Evolutionary conservation across 306 rosid genomes (phyloP), one percentile per base, ranked within the genome.

Genomic region (Cicer arietinum): DNA sequence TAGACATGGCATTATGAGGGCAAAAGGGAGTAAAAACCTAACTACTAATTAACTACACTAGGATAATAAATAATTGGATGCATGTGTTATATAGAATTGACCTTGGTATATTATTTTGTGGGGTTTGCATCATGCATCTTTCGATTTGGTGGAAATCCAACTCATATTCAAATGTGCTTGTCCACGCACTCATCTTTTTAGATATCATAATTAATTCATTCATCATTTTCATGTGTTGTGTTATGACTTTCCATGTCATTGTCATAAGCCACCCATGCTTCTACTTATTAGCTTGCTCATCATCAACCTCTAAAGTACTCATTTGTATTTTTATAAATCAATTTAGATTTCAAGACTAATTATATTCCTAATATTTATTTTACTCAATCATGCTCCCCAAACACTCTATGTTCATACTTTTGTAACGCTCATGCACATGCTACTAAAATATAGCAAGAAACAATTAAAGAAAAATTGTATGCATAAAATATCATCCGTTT

Each of bases 81-180:
- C 37, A 30, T 30, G 37, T 30, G 67, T 71, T 5, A 37, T 65
- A 63, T 70, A 58, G 81, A 47, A 65, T 48, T 80, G 85, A 79
- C 81, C 71, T 65, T 70, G 20, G 7, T 67, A 66, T 67, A 7
- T 40, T 7, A 8, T 13, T 11, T 57, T 71, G 85, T 80, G 87
- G 86, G 88, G 84, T 18, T 70, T 41, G 14, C 57, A 66, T 71
- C 74, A 73, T 69, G 42, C 60, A 77, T 44, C 63, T 47, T 59
- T 59, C 50, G 75, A 60, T 35, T 61, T 71, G 77, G 87, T 86
- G 90, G 90, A 84, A 84, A 75, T 88, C 92, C 90, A 86, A 71
- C 69, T 86, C 90, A 88, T 46, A 2, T 77, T 74, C 79, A 56
- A 50, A 67, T 77, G 71, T 63, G 14, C 72, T 76, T 81, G 82